Evolutionary conservation across 495 filamentous ascomycete genomes (phyloP).

Genomic region (Evernia prunastri): DNA sequence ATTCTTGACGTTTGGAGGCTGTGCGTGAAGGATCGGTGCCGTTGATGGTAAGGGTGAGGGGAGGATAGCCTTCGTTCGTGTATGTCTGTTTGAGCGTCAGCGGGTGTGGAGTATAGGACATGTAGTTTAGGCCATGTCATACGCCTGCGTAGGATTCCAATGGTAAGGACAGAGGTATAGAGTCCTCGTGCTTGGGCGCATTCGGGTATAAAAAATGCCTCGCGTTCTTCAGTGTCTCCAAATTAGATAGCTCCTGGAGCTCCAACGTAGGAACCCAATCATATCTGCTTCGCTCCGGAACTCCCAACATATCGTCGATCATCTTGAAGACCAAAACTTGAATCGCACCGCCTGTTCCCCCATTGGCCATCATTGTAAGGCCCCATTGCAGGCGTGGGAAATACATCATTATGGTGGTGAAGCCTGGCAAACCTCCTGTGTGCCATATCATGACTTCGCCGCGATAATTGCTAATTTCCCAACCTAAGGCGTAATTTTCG

Average conservation of each 20-base stretch:
- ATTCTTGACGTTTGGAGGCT: constrained; percentile 21
- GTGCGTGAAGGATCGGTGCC: constrained; percentile 15
- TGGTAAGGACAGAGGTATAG: constrained; percentile 30
- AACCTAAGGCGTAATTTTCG: constrained; percentile 41
- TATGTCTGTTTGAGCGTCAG: constrained; percentile 27
- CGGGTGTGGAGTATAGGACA: neutral
- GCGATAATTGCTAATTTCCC: constrained; percentile 38
- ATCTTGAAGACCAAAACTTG: constrained; percentile 34
- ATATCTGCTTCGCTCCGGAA: constrained; percentile 26
- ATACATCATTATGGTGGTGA: constrained; percentile 39
- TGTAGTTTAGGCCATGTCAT: neutral
- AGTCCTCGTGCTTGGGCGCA: constrained; percentile 18
- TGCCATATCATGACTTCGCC: constrained; percentile 42
- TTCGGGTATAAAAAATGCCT: neutral
- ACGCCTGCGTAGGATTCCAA: constrained; percentile 34
- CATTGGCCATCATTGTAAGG: constrained; percentile 43
- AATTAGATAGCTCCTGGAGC: neutral
- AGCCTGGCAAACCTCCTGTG: constrained; percentile 42
- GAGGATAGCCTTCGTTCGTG: constrained; percentile 37
- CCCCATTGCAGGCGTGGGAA: constrained; percentile 43
- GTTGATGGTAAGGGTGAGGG: constrained; percentile 30
- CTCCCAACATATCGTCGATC: constrained; percentile 36
- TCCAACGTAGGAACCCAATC: constrained; percentile 14
- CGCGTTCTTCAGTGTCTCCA: neutral
- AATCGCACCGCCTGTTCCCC: constrained; percentile 26